phyloP scores from a whole-genome alignment of 2,329 filamentous ascomycete genomes.

The Trichoderma afroharzianum region DNA sequence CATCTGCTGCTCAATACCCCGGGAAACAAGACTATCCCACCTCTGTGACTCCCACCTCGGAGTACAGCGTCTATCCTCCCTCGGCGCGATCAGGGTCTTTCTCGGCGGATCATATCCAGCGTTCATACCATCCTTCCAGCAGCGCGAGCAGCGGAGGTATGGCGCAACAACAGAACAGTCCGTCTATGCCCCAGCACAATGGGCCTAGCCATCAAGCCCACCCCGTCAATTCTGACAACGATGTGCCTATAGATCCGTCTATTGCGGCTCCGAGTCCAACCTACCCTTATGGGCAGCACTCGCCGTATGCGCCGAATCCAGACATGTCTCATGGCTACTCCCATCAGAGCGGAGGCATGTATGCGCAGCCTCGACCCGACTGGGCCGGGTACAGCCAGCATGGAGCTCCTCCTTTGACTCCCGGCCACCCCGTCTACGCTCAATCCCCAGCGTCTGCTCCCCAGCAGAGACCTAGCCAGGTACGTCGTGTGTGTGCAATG shows the following conservation, averaged over 20 bases:
- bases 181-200: conserved; percentile 87
- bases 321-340: conserved; percentile 80
- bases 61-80: conserved; percentile 76
- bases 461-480: conserved; percentile 56
- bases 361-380: conserved; percentile 68
- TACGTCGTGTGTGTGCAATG: conserved; percentile 43
- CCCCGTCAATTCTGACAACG: conserved; percentile 88
- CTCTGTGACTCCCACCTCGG: conserved; percentile 80
- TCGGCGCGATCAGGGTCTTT: conserved; percentile 79
- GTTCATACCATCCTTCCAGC: conserved; percentile 75
- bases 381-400: conserved; percentile 66
- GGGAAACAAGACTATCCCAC: conserved; percentile 75
- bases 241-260: conserved; percentile 98
- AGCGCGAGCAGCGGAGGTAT: conserved; percentile 78
- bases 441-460: conserved; percentile 54
- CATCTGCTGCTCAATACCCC: conserved; percentile 87
- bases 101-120: conserved; percentile 83
- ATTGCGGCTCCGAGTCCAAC: conserved; percentile 91
- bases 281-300: conserved; percentile 79
- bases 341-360: conserved; percentile 60
- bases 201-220: conserved; percentile 71
- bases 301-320: conserved; percentile 79
- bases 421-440: conserved; percentile 52
- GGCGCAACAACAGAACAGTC: conserved; percentile 97
- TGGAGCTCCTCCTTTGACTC: conserved; percentile 46